A percentile compares a stretch with the other conserved stretches of the same genome.
Conservation (phyloP, 306 rosid genomes). For the Vigna mungo region DNA sequence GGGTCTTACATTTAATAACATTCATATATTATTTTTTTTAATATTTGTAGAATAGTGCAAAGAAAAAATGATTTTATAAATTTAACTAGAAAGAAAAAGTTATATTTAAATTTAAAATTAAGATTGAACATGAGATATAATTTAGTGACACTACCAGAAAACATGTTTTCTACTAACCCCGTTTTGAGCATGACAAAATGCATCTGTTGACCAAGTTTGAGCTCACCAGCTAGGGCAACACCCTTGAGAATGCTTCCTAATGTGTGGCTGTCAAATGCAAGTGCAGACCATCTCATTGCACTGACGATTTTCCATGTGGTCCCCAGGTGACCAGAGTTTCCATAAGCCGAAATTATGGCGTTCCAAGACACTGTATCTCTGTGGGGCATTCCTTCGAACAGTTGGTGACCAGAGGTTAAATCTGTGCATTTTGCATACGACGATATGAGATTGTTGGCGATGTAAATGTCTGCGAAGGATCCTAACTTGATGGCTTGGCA, state of each 20-base stretch:
- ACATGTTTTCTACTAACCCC: constrained; percentile 58
- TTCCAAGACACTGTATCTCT: constrained; percentile 85
- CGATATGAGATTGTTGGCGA: constrained; percentile 65
- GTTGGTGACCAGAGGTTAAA: constrained; percentile 49
- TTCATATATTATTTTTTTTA: too few relatives aligned
- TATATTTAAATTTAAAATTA: too few relatives aligned
- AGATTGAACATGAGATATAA: too few relatives aligned
- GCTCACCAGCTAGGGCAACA: constrained; percentile 46
- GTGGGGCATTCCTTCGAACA: constrained; percentile 71
- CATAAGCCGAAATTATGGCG: constrained; percentile 63
- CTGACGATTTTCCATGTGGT: constrained; percentile 52
- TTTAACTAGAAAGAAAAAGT: too few relatives aligned
- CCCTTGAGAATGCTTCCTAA: constrained; percentile 85
- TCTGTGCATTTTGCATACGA: constrained; percentile 50
- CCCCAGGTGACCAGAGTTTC: constrained; percentile 49
- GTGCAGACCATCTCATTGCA: constrained; percentile 58
- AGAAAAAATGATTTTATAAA: too few relatives aligned
- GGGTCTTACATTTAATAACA: too few relatives aligned
- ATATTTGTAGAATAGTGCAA: too few relatives aligned
- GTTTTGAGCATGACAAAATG: constrained; percentile 68
- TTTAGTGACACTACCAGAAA: constrained; percentile 54
- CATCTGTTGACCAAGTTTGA: constrained; percentile 64
- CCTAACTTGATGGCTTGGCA: constrained; percentile 69
- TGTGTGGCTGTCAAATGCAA: constrained; percentile 63
- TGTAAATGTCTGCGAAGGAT: constrained; percentile 54